Evolutionary conservation across 352 stramenopile genomes (phyloP).

Genomic region (Phytophthora agathidicida): DNA sequence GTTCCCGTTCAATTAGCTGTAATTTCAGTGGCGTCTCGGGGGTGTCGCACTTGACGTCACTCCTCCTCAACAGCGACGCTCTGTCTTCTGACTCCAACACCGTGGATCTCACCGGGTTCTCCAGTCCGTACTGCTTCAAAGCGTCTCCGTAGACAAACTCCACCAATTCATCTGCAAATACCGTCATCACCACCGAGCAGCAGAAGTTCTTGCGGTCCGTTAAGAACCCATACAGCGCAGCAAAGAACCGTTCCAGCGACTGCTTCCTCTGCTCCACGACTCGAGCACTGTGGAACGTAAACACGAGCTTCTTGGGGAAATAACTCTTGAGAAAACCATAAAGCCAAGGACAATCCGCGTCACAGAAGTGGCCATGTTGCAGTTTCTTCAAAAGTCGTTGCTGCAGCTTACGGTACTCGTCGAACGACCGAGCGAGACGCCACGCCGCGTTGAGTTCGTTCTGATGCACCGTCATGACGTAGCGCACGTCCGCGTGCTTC

Average conservation of each 20-base stretch:
- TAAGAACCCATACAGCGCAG: slow-evolving; percentile 59
- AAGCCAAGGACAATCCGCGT: slow-evolving; percentile 72
- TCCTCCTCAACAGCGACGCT: slow-evolving; percentile 8
- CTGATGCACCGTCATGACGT: slow-evolving; percentile 62
- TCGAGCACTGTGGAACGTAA: slow-evolving; percentile 50
- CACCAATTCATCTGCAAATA: slow-evolving; percentile 54
- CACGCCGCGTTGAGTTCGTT: slow-evolving; percentile 41
- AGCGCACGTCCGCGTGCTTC: slow-evolving; percentile 60
- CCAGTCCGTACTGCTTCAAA: slow-evolving; percentile 51
- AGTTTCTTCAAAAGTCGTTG: slow-evolving; percentile 66
- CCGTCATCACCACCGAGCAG: slow-evolving; percentile 46
- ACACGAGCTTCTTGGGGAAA: slow-evolving; percentile 74
- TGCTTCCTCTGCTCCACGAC: slow-evolving; percentile 55
- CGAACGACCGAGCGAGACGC: slow-evolving; percentile 60
- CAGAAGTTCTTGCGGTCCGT: slow-evolving; percentile 66
- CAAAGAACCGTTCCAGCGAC: slow-evolving; percentile 64
- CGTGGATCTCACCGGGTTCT: slow-evolving; percentile 26
- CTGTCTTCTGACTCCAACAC: not conserved
- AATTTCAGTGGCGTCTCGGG: slow-evolving; percentile 14
- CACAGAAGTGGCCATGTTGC: slow-evolving; percentile 77
- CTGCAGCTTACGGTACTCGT: slow-evolving; percentile 79
- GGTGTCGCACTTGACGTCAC: slow-evolving; percentile 17
- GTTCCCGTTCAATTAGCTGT: slow-evolving; percentile 3
- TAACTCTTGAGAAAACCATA: slow-evolving; percentile 81
- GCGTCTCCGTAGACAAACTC: slow-evolving; percentile 72